These are phyloP conservation scores for Fulvia fulva DNA, from an alignment of 2,329 filamentous ascomycete genomes.

Conservation along the genomic window DNA sequence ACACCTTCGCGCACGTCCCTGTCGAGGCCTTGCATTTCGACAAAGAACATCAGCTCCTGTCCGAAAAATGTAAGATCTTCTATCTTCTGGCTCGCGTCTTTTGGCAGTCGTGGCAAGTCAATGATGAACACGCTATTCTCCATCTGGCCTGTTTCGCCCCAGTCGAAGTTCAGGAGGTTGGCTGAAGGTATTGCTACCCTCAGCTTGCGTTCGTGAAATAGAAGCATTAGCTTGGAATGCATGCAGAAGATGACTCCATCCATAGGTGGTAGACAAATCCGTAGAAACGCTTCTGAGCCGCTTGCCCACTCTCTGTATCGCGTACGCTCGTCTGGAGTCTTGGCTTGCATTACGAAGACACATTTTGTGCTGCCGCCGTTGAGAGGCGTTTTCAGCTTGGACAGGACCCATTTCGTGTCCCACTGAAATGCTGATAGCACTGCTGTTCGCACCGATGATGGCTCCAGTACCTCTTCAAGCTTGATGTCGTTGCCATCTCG, in stretches of 20 bases:
- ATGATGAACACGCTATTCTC: constrained; percentile 93
- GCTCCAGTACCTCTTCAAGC: constrained; percentile 81
- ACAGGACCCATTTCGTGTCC: constrained; percentile 73
- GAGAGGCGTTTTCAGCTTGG: constrained; percentile 55
- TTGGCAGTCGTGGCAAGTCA: constrained; percentile 65
- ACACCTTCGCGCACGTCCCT: constrained; percentile 64
- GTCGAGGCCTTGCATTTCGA: constrained; percentile 63
- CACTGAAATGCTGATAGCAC: constrained; percentile 84
- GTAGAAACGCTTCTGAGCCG: constrained; percentile 44
- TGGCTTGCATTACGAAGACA: constrained; percentile 58
- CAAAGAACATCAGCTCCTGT: constrained; percentile 66
- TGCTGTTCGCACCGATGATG: constrained; percentile 65
- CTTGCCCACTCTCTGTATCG: constrained; percentile 30
- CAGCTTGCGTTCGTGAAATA: constrained; percentile 71
- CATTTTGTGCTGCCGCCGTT: constrained; percentile 52
- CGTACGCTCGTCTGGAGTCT: constrained; percentile 40
- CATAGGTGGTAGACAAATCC: constrained; percentile 79
- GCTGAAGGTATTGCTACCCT: constrained; percentile 82
- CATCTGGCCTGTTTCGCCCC: constrained; percentile 80
- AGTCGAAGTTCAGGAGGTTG: constrained; percentile 81
- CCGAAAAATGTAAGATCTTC: constrained; percentile 56
- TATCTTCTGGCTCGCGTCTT: constrained; percentile 24
- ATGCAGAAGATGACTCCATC: constrained; percentile 66
- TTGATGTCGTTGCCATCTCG: constrained; percentile 70
- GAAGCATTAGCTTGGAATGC: constrained; percentile 90